A percentile compares a stretch with the other conserved stretches of the same genome.
phyloP scores from a whole-genome alignment of 768 basidiomycete genomes.

The Podaxis pistillaris region DNA sequence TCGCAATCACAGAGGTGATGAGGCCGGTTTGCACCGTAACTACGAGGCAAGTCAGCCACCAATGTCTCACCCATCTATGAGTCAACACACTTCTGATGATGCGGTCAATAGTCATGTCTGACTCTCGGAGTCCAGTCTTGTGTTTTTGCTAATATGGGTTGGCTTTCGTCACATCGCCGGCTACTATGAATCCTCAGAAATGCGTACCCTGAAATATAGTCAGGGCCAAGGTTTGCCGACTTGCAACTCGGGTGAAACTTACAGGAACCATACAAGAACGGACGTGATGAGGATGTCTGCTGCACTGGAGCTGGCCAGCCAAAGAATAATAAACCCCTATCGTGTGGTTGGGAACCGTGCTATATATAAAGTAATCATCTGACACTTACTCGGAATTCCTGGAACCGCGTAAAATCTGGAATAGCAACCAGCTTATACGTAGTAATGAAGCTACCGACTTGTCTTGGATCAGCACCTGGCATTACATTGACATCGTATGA shows the following conservation, averaged over 20 bases:
- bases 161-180: background rate
- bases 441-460: background rate
- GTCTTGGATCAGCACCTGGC: background rate
- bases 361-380: background rate
- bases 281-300: background rate
- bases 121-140: background rate
- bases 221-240: background rate
- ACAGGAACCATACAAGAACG: background rate
- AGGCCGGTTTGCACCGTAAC: slow-evolving; percentile 6
- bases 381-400: background rate
- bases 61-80: background rate
- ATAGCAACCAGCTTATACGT: background rate
- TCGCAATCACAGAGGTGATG: slow-evolving; percentile 1
- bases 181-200: background rate
- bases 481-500: background rate
- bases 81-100: background rate
- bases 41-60: background rate
- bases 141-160: background rate
- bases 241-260: background rate
- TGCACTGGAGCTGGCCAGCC: background rate
- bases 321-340: background rate
- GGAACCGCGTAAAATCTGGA: background rate
- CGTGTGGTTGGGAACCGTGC: background rate
- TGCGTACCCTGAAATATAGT: background rate
- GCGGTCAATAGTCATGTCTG: slow-evolving; percentile 5